phyloP scores from a whole-genome alignment of 805 yeast genomes.

The Zygoascus tannicola region DNA sequence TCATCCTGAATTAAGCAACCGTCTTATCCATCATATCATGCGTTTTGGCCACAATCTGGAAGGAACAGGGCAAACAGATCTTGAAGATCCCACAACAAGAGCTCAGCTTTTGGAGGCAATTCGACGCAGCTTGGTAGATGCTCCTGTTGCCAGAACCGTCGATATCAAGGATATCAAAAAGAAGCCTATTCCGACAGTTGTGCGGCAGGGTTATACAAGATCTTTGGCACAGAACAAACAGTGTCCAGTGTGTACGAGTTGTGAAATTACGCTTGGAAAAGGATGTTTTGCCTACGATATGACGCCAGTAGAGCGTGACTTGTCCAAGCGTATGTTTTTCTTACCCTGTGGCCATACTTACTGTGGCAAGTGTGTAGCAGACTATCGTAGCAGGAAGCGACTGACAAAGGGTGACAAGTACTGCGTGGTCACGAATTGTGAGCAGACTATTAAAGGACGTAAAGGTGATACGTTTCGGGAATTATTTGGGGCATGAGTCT shows the following conservation, averaged over 20 bases:
- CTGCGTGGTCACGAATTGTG: conserved; percentile 14
- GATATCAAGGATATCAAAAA: conserved; percentile 7
- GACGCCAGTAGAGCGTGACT: conserved; percentile 8
- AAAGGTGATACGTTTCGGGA: conserved; percentile 11
- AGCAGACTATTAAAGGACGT: conserved; percentile 5
- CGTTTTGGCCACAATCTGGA: no score
- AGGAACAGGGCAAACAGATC: no score
- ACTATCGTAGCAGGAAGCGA: conserved; percentile 37
- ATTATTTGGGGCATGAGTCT: conserved; percentile 6
- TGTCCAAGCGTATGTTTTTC: conserved; percentile 57
- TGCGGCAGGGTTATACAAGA: conserved; percentile 8
- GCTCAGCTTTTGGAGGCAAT: conserved; percentile 3
- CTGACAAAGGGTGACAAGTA: conserved; percentile 16
- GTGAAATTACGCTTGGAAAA: conserved; percentile 64
- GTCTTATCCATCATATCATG: no score
- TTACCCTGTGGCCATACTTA: conserved; percentile 75
- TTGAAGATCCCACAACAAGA: conserved; percentile 4
- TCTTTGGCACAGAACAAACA: conserved; percentile 5
- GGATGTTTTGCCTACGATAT: conserved; percentile 38
- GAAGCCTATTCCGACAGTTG: conserved; percentile 5
- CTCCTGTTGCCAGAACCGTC: not conserved
- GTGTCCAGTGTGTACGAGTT: conserved; percentile 42
- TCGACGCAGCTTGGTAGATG: conserved; percentile 2
- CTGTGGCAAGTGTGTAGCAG: conserved; percentile 76
- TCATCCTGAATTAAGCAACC: no score